phyloP scores from a whole-genome alignment of 805 yeast genomes.

The Schwanniomyces sp. region DNA sequence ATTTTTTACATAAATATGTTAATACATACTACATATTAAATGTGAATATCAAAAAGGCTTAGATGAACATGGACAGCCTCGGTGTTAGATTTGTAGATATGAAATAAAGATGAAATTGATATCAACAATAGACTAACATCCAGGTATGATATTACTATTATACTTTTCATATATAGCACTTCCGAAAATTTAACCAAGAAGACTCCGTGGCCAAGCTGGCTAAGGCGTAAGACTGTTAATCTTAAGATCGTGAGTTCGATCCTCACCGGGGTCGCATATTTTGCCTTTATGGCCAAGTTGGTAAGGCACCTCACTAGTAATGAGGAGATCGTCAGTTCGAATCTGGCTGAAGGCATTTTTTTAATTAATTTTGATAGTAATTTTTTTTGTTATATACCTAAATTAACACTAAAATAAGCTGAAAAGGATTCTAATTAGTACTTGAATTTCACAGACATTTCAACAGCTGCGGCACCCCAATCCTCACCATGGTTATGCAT shows the following conservation, averaged over 20 bases:
- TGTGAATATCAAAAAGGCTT: too few relatives aligned
- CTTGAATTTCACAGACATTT: conserved; percentile 59
- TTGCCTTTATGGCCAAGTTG: conserved; percentile 10
- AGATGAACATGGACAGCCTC: too few relatives aligned
- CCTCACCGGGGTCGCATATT: conserved; percentile 17
- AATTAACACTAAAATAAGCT: background rate
- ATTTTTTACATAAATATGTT: too few relatives aligned
- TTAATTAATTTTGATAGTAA: background rate
- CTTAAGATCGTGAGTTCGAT: conserved; percentile 21
- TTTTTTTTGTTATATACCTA: background rate
- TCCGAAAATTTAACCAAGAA: background rate
- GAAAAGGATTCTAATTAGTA: background rate
- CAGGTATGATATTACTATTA: too few relatives aligned
- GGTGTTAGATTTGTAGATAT: too few relatives aligned
- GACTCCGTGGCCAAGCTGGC: conserved; percentile 22
- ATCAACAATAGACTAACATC: too few relatives aligned
- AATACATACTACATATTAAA: too few relatives aligned
- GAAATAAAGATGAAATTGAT: too few relatives aligned
- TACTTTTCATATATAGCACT: too few relatives aligned
- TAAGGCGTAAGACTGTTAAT: conserved; percentile 21
- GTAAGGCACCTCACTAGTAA: conserved; percentile 11
- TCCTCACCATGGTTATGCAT: conserved; percentile 97
- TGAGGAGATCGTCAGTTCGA: conserved; percentile 11
- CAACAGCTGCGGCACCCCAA: conserved; percentile 99
- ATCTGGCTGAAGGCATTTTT: conserved; percentile 9